Percentiles rank a stretch among this genome's conserved stretches.
Evolutionary conservation across 768 basidiomycete genomes (phyloP).

Genomic region (Cystobasidium ongulense): DNA sequence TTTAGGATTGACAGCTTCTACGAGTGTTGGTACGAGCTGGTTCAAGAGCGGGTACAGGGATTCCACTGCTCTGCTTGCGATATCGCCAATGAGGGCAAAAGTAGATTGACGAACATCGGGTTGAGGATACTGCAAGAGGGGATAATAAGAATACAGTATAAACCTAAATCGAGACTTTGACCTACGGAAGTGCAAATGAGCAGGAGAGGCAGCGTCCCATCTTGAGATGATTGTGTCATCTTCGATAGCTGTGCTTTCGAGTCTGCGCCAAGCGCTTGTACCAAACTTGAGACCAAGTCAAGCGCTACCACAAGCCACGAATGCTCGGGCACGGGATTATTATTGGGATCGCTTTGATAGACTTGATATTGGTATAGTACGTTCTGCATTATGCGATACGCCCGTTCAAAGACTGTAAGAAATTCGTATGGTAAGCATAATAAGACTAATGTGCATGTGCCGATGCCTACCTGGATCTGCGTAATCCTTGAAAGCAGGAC

Average conservation of each 20-base stretch:
- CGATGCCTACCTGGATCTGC: constrained; percentile 55
- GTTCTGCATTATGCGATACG: constrained; percentile 70
- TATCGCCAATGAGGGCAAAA: constrained; percentile 92
- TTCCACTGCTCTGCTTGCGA: constrained; percentile 89
- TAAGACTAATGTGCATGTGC: neutral
- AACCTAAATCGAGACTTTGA: neutral
- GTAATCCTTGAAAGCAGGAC: constrained; percentile 75
- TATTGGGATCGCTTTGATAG: constrained; percentile 54
- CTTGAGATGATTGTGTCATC: constrained; percentile 61
- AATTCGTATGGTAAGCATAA: neutral
- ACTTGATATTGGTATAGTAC: constrained; percentile 77
- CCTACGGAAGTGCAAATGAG: constrained; percentile 71
- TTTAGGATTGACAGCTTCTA: constrained; percentile 79
- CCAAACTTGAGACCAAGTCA: constrained; percentile 89
- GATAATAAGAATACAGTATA: neutral
- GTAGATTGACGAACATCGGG: constrained; percentile 91
- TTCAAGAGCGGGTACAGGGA: constrained; percentile 77
- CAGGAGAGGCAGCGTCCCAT: constrained; percentile 69
- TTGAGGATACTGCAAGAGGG: constrained; percentile 61
- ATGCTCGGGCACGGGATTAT: constrained; percentile 86
- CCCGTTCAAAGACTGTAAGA: constrained; percentile 71
- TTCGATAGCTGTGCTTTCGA: constrained; percentile 58
- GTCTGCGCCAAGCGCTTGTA: constrained; percentile 69
- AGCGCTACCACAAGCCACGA: constrained; percentile 95
- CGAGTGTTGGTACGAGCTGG: constrained; percentile 79